Percentiles rank a stretch among this genome's conserved stretches.
Conservation (phyloP, 768 basidiomycete species). For the Auriscalpium orientale region DNA sequence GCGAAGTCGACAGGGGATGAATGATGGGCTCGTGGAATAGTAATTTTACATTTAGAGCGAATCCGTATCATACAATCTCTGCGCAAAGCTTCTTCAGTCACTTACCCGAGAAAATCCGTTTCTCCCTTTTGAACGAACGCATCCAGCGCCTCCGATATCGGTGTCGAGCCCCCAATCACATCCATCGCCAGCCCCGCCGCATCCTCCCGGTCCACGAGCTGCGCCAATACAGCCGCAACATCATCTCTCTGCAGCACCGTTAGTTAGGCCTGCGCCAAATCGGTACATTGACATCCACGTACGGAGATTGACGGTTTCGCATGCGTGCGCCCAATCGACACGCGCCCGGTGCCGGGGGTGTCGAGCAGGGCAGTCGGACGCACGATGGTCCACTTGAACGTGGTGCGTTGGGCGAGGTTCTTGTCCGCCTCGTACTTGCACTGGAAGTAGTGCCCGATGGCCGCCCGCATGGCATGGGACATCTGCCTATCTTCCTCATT, state of each 20-base stretch:
- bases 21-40: background rate
- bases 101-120: conserved; percentile 23
- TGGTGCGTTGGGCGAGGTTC: conserved; percentile 35
- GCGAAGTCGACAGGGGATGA: background rate
- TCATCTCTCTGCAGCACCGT: conserved; percentile 41
- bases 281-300: conserved; percentile 12
- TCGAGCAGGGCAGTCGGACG: conserved; percentile 55
- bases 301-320: conserved; percentile 42
- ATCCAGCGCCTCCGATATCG: conserved; percentile 40
- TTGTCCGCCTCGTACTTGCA: conserved; percentile 38
- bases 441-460: conserved; percentile 34
- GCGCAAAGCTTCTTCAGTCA: background rate
- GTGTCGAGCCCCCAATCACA: conserved; percentile 44
- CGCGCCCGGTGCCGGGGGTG: conserved; percentile 42
- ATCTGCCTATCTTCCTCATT: conserved; percentile 37
- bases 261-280: background rate
- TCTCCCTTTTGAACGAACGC: conserved; percentile 42
- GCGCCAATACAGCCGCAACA: conserved; percentile 42
- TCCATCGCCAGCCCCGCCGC: conserved; percentile 54
- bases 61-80: no score
- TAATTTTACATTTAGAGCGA: no score
- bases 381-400: conserved; percentile 61
- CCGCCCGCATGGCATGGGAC: conserved; percentile 36
- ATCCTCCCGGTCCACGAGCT: conserved; percentile 42
- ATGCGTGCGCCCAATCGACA: conserved; percentile 46